These are phyloP conservation scores for Dendrostoma leiphaemia DNA, from an alignment of 2,329 filamentous ascomycete species.

Conservation along the genomic window DNA sequence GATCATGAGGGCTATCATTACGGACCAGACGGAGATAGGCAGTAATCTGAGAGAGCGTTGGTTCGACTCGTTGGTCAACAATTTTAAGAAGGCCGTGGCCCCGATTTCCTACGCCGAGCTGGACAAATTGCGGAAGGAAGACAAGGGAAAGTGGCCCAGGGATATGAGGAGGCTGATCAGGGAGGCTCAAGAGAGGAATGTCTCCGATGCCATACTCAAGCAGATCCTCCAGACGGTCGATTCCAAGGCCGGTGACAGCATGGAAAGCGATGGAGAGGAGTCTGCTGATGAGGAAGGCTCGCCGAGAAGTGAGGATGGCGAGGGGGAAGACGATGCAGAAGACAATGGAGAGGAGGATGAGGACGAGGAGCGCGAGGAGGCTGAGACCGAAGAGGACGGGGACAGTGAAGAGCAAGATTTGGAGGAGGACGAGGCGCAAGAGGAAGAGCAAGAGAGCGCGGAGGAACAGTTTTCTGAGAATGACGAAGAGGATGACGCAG, in stretches of 20 bases:
- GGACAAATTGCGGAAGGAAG: not conserved
- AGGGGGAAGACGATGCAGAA: not conserved
- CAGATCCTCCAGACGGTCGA: not conserved
- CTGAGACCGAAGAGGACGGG: not conserved
- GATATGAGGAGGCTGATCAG: not conserved
- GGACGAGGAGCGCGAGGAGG: not conserved
- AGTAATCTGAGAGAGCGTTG: slow-evolving; percentile 1
- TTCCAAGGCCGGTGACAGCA: not conserved
- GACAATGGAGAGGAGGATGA: too few species aligned
- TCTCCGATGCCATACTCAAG: not conserved
- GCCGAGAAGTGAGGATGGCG: not conserved
- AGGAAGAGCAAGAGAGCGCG: not conserved
- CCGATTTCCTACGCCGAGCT: not conserved
- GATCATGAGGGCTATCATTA: not conserved
- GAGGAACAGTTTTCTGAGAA: not conserved
- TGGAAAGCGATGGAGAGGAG: not conserved
- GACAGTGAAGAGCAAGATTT: not conserved
- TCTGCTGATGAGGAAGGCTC: not conserved
- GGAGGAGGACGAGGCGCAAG: not conserved
- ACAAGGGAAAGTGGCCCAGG: not conserved
- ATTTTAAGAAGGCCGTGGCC: not conserved
- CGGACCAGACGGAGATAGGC: not conserved
- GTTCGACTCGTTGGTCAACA: not conserved
- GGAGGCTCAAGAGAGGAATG: not conserved
- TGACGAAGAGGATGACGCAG: not conserved